Evolutionary conservation across 2,329 filamentous ascomycete species (phyloP), one percentile per base, ranked within the genome.

Genomic region (Atkinsonella texensis): DNA sequence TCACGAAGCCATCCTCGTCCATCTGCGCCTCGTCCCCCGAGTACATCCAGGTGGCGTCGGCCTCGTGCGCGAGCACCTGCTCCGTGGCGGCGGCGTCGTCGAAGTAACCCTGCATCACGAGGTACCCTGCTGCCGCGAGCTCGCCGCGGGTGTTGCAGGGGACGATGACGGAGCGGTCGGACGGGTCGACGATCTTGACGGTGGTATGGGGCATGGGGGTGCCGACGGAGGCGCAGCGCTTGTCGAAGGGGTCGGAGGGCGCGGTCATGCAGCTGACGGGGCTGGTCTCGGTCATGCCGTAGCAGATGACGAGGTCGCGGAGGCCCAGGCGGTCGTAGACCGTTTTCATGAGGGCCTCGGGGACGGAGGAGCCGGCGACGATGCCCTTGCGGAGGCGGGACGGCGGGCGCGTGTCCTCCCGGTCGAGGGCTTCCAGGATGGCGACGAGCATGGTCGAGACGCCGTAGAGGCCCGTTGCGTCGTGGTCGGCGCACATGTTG

Each of bases 381-480:
- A 97, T 96, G 32, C 93, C 93, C n/a, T 91, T 97, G 43, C 83
- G 75, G 5, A 97, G 73, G 55, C 67, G 65, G 5, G 31, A 17
- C 6, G 53, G 54, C 58, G 50, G 49, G 54, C 53, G 45, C 46
- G 50, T 49, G 52, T 67, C 65, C 8, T 58, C 67, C 15, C 54
- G 57, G 55, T 81, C 74, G 8, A 96, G 75, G 1, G 90, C 76
- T 58, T 94, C 88, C 4, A 97, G 77, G 61, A 94, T 83, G 28
- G 90, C 84, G n/a, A 79, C 79, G 60, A 95, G 91, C 93, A 97
- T 98, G 50, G 91, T 97, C 4, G 88, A 81, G 0, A 97, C 91
- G 52, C 91, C 90, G 66, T 96, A 93, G 0, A 96, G 77, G 0
- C 77, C 80, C 1, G 79, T 82, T 23, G 78, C 80, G 11, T 68